Conservation (phyloP, 257 asterid species). For the Solanum rostratum region DNA sequence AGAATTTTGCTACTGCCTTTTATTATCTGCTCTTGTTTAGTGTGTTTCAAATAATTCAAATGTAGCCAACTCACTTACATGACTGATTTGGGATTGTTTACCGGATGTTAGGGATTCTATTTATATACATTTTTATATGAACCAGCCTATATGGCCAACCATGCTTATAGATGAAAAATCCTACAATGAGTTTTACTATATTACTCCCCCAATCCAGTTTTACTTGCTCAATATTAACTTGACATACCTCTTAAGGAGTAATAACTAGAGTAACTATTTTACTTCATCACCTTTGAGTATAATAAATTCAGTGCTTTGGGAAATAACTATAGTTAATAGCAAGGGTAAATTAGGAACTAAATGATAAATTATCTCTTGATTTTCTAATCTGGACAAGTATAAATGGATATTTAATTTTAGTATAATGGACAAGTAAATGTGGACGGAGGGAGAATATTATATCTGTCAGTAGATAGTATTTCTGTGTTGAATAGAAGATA, state of each 20-base stretch:
- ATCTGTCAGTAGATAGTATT: background rate
- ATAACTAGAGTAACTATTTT: background rate
- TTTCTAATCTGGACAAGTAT: background rate
- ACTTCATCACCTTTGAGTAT: background rate
- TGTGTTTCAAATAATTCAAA: background rate
- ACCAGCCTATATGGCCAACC: background rate
- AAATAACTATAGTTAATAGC: background rate
- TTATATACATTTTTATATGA: background rate
- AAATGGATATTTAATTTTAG: background rate
- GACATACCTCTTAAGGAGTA: background rate
- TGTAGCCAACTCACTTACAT: background rate
- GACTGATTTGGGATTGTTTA: background rate
- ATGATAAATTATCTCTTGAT: background rate
- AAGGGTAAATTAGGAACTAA: background rate
- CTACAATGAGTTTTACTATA: background rate
- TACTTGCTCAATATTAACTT: background rate
- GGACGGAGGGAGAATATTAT: background rate
- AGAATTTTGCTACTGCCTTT: background rate
- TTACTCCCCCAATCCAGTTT: background rate
- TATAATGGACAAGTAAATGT: background rate
- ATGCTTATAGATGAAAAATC: background rate
- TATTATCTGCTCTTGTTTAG: background rate
- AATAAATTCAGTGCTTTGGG: background rate
- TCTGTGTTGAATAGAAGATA: background rate
- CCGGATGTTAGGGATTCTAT: background rate